Evolutionary conservation across 1,139 yeast genomes (phyloP), one percentile per base, ranked within the genome.

Genomic region (Sugiyamaella castrensis): DNA sequence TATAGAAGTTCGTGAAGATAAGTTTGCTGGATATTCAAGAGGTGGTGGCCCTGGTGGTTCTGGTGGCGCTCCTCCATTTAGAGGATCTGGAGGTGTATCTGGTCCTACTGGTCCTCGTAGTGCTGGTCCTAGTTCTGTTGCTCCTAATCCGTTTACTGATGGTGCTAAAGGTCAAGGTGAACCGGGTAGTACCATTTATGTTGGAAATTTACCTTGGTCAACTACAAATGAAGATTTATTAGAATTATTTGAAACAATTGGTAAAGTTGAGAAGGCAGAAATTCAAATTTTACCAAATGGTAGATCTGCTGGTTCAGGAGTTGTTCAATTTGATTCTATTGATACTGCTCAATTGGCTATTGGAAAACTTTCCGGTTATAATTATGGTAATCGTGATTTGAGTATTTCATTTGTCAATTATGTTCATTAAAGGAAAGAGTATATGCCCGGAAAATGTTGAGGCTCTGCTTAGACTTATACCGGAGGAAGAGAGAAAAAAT

Each of bases 201-300:
- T 86, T 38, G 77, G 76, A 47, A 92, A 91, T 69, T 74, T 92
- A 64, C 98, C 98, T 31, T 88, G 81, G 76, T 85, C 91, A 42
- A 91, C 98, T 24, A 81, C 89, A 37, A 82, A 83, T 59, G 84
- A 84, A 52, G 98, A 92, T 68, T 77, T 92, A 58, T 80, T 76
- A 56, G 97, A 91, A 58, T 76, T 92, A 53, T 91, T 91, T 66
- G 94, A 85, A 64, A 84, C 95, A 30, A 81, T 89, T 47, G 96
- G 96, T 28, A 73, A 79, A 48, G 92, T 91, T 29, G 72, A 71
- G 39, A 76, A 76, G 47, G 97, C 97, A 16, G 96, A 88, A 66
- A 75, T 91, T 55, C 88, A 84, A 65, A 79, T 71, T 59, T 80
- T 79, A 60, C 68, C 75, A 4, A 71, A 71, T 31, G 95, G 95